Conservation (phyloP, 305 asterid genomes). For the Fraxinus angustifolia region DNA sequence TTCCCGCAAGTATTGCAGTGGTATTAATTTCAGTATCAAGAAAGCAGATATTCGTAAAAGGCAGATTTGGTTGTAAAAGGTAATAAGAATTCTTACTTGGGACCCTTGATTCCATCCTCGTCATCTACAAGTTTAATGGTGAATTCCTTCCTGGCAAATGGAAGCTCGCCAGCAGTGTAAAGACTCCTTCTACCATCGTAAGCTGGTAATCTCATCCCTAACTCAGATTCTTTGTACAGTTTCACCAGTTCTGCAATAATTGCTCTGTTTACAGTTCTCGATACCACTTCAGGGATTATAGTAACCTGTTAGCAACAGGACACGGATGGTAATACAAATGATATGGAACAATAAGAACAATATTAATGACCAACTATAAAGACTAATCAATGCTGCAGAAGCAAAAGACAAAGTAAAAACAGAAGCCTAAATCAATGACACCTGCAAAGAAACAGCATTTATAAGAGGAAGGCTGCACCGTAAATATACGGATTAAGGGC, state of each 20-base stretch:
- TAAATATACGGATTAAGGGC: constrained; percentile 38
- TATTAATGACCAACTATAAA: constrained; percentile 31
- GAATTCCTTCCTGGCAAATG: constrained; percentile 90
- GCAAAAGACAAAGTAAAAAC: constrained; percentile 34
- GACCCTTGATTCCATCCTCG: constrained; percentile 69
- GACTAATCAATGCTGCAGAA: constrained; percentile 45
- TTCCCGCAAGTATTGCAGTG: neutral
- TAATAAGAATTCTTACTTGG: constrained; percentile 55
- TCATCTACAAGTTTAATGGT: constrained; percentile 75
- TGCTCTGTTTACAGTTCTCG: constrained; percentile 74
- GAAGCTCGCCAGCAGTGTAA: constrained; percentile 97
- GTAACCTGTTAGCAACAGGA: constrained; percentile 55
- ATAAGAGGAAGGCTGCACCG: constrained; percentile 30
- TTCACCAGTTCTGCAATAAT: constrained; percentile 82
- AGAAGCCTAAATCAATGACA: constrained; percentile 19
- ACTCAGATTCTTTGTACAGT: constrained; percentile 73
- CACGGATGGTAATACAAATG: constrained; percentile 15
- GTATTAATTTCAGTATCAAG: neutral
- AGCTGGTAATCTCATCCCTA: constrained; percentile 92
- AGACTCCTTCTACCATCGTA: constrained; percentile 93
- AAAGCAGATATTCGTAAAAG: neutral
- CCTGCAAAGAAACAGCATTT: constrained; percentile 11
- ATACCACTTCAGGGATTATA: constrained; percentile 83
- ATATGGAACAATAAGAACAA: constrained; percentile 31
- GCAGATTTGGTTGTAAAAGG: constrained; percentile 12